Percentiles rank a stretch among this genome's conserved stretches.
Evolutionary conservation across 202 grass and related monocot genomes (phyloP).

Genomic region (Bolboschoenoplectus hybrid): DNA sequence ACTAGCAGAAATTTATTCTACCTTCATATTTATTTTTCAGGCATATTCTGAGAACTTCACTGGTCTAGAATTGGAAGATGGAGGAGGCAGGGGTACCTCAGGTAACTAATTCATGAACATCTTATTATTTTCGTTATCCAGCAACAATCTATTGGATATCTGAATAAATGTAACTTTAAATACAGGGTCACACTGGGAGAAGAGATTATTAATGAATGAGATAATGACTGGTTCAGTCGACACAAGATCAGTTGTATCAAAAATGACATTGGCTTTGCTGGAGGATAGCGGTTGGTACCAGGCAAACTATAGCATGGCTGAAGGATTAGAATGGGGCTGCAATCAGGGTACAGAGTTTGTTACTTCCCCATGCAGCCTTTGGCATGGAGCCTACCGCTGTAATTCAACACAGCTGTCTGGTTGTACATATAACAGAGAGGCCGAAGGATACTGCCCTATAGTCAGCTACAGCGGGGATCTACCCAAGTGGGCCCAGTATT

Average conservation of each 20-base stretch:
- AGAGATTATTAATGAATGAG: conserved; percentile 98
- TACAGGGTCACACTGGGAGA: conserved; percentile 98
- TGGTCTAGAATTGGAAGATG: conserved; percentile 96
- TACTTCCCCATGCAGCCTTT: conserved; percentile 78
- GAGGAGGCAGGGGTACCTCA: conserved; percentile 96
- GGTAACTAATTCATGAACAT: conserved; percentile 52
- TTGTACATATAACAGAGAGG: conserved; percentile 98
- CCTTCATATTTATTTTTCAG: conserved; percentile 37
- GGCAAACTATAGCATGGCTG: conserved; percentile 99
- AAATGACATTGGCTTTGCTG: conserved; percentile 96
- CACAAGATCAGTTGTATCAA: conserved; percentile 95
- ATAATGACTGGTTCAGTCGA: conserved; percentile 99
- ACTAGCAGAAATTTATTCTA: conserved; percentile 11
- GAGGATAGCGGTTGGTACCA: conserved; percentile 99
- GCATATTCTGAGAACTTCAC: conserved; percentile 97
- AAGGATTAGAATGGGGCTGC: conserved; percentile 85
- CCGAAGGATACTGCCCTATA: conserved; percentile 99
- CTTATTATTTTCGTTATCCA: not conserved
- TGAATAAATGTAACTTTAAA: not conserved
- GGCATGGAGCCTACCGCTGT: conserved; percentile 93
- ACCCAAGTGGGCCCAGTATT: conserved; percentile 96
- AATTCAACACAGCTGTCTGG: conserved; percentile 97
- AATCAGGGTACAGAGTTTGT: conserved; percentile 97
- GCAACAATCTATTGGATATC: not conserved
- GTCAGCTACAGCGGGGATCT: conserved; percentile 96